Evolutionary conservation across 108 stramenopile genomes (phyloP).

Genomic region (Skeletonema costatum): DNA sequence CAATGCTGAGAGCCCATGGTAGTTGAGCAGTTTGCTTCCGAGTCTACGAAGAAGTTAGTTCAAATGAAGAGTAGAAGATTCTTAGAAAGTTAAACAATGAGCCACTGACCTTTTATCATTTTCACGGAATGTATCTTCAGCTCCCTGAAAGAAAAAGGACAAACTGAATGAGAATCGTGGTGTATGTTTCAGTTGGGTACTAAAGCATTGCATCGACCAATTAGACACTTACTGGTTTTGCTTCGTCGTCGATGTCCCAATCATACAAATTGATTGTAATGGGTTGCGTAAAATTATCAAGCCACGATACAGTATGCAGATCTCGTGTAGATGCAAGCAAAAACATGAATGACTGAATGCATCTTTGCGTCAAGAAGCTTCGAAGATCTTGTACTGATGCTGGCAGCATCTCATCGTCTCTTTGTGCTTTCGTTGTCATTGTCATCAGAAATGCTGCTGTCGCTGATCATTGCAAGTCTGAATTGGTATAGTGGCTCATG

Average conservation of each 20-base stretch:
- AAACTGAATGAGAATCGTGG: background rate
- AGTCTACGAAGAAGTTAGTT: conserved; percentile 6
- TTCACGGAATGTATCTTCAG: conserved; percentile 35
- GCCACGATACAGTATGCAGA: conserved; percentile 71
- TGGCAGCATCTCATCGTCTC: background rate
- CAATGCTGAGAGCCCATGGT: conserved; percentile 71
- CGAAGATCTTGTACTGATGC: conserved; percentile 44
- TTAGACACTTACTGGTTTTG: conserved; percentile 12
- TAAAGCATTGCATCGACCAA: background rate
- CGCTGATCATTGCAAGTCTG: background rate
- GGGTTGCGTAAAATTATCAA: conserved; percentile 74
- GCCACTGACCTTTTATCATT: conserved; percentile 32
- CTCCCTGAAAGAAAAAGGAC: background rate
- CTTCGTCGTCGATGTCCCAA: conserved; percentile 25
- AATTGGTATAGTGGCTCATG: background rate
- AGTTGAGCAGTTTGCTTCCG: conserved; percentile 55
- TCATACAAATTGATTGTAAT: conserved; percentile 42
- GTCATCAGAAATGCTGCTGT: background rate
- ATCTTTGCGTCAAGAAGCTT: conserved; percentile 70
- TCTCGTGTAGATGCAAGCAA: conserved; percentile 62
- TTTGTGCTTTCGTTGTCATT: background rate
- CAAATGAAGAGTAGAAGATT: background rate
- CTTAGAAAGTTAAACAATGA: background rate
- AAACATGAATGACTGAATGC: conserved; percentile 78
- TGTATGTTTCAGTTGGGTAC: background rate